Base-by-base conservation (phyloP, 2,329 filamentous ascomycete genomes). In the Aaosphaeria pasadenensis region DNA sequence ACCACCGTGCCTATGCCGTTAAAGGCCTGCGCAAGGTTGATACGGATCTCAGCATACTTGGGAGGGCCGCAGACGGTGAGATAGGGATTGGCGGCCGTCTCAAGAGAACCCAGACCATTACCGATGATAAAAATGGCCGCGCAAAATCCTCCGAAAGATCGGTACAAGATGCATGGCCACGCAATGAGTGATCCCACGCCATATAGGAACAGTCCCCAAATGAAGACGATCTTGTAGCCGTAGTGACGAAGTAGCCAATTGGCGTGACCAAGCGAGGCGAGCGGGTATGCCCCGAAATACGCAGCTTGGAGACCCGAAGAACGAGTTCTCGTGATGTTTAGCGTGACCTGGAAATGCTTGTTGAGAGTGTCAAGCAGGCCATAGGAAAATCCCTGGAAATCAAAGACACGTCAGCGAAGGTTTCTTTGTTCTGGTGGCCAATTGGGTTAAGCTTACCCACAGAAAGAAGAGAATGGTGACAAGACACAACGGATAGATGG, bases 391-490 rank as follows among this genome's bases (percentile, higher is more conserved):
- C 80, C 73, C 72, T 73, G 44, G 11, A 40, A 40, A n/a, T 40
- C 7, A n/a, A 9, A 11, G 17, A 24, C 33, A 36, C 9, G n/a
- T 36, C 9, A 36, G 17, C 17, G 17, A 24, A 24, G 17, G 17
- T 24, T 24, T 29, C 4, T 1, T 5, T 7, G 44, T 51, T 24
- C 17, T 24, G 17, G 17, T 24, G 17, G 17, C 17, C 17, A 30
- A 53, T 50, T 43, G 17, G 31, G 24, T 9, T 13, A 36, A 39
- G 41, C 66, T 39, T 63, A 74, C 80, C 82, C 82, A 85, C 24
- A 86, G 75, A 63, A 86, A 85, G 71, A 85, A 86, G 1, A 86
- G 69, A 42, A 84, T 72, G 0, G 82, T 86, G 44, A 89, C 86
- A 4, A 90, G 76, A 46, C 74, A 73, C 41, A 89, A 77, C 3